Evolutionary conservation across 805 yeast species (phyloP).

Genomic region (Pichia eremophila): DNA sequence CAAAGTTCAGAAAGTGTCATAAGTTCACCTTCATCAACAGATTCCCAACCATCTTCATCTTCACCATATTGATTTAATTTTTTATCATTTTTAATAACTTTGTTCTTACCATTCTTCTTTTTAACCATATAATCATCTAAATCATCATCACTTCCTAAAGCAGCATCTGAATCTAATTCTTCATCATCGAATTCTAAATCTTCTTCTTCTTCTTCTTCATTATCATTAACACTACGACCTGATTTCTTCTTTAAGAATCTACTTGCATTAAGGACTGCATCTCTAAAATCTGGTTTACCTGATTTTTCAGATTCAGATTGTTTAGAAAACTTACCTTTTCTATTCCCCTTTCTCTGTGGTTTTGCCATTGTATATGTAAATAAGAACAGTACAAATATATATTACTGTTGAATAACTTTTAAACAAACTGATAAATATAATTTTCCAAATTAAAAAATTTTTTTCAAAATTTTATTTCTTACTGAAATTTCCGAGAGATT

Average conservation of each 20-base stretch:
- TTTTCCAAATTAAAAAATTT: no score
- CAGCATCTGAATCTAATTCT: constrained; percentile 63
- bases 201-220: constrained; percentile 14
- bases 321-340: background rate
- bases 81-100: no score
- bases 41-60: constrained; percentile 55
- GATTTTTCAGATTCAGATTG: background rate
- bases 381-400: constrained; percentile 28
- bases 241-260: constrained; percentile 15
- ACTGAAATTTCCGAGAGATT: no score
- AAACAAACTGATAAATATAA: no score
- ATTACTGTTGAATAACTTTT: no score
- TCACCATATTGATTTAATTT: constrained; percentile 28
- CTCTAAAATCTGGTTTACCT: constrained; percentile 11
- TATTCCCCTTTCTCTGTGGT: background rate
- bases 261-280: constrained; percentile 28
- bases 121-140: constrained; percentile 58
- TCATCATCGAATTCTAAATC: constrained; percentile 30
- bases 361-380: background rate
- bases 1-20: constrained; percentile 79
- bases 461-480: no score
- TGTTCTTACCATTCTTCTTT: constrained; percentile 29
- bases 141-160: constrained; percentile 74
- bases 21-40: constrained; percentile 69
- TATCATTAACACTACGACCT: constrained; percentile 5